These are phyloP conservation scores for Solanum clarkiae DNA, from an alignment of 257 asterid genomes.

Conservation along the genomic window DNA sequence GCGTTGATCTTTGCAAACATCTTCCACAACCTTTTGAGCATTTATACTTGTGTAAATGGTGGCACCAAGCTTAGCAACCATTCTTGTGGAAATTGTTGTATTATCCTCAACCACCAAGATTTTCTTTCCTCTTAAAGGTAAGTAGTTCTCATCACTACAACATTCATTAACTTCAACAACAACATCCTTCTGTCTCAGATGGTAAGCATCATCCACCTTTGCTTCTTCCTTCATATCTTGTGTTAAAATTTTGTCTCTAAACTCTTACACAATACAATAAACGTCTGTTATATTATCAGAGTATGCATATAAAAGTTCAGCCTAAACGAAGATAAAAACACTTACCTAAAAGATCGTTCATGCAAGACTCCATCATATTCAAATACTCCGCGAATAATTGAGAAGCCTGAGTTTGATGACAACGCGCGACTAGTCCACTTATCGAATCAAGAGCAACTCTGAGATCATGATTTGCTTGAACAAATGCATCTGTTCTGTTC, in stretches of 20 bases:
- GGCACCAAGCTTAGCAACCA: slow-evolving; percentile 44
- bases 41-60: slow-evolving; percentile 14
- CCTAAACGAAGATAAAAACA: not conserved
- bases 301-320: not conserved
- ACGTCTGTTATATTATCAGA: not conserved
- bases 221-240: slow-evolving; percentile 36
- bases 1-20: slow-evolving; percentile 9
- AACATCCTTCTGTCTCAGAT: not conserved
- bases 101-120: slow-evolving; percentile 56
- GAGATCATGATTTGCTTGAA: slow-evolving; percentile 61
- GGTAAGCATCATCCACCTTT: no score
- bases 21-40: slow-evolving; percentile 39
- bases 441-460: slow-evolving; percentile 56
- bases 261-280: slow-evolving; percentile 29
- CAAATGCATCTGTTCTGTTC: slow-evolving; percentile 4
- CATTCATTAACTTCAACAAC: not conserved
- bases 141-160: not conserved
- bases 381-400: slow-evolving; percentile 13
- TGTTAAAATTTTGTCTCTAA: slow-evolving; percentile 4
- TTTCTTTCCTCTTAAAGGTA: slow-evolving; percentile 39
- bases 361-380: slow-evolving; percentile 32
- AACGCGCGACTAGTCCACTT: not conserved
- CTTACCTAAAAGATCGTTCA: slow-evolving; percentile 39
- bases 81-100: slow-evolving; percentile 17
- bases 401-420: no score